Evolutionary conservation across 768 basidiomycete genomes (phyloP).

Genomic region (Pleurotus salmoneostramineus): DNA sequence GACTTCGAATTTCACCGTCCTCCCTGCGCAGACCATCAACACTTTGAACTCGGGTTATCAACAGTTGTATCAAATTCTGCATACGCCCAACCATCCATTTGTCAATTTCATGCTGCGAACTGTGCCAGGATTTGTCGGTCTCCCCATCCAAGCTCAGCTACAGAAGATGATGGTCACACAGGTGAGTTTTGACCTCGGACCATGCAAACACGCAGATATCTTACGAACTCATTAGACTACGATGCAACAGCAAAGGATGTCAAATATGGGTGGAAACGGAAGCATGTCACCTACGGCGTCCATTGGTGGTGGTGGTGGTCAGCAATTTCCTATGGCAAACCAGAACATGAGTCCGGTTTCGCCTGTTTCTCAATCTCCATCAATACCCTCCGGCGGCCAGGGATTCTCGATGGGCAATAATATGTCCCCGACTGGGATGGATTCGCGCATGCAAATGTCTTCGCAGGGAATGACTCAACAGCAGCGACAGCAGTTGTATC

Average conservation of each 20-base stretch:
- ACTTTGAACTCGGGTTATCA: slow-evolving; percentile 30
- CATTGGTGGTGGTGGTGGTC: neutral
- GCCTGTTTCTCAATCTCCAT: slow-evolving; percentile 12
- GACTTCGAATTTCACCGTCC: neutral
- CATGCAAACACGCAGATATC: no score
- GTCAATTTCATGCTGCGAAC: slow-evolving; percentile 48
- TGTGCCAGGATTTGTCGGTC: slow-evolving; percentile 48
- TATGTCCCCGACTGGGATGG: slow-evolving; percentile 25
- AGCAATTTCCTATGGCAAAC: slow-evolving; percentile 9
- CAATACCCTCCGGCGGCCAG: slow-evolving; percentile 17
- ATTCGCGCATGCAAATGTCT: slow-evolving; percentile 24
- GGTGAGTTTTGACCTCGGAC: slow-evolving; percentile 28
- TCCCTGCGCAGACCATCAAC: neutral
- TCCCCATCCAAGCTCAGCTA: slow-evolving; percentile 53
- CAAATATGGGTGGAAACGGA: neutral
- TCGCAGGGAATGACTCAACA: slow-evolving; percentile 24
- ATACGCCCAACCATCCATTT: slow-evolving; percentile 53
- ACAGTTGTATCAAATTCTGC: slow-evolving; percentile 45
- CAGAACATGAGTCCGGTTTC: slow-evolving; percentile 19
- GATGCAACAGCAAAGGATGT: slow-evolving; percentile 16
- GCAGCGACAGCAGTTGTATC: slow-evolving; percentile 42
- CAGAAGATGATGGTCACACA: slow-evolving; percentile 53
- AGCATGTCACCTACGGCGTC: slow-evolving; percentile 3
- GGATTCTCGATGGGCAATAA: slow-evolving; percentile 14
- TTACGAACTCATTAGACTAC: neutral